These are phyloP conservation scores for Paraurostyla sp. DNA, from an alignment of 73 alveolate species.

Conservation along the genomic window DNA sequence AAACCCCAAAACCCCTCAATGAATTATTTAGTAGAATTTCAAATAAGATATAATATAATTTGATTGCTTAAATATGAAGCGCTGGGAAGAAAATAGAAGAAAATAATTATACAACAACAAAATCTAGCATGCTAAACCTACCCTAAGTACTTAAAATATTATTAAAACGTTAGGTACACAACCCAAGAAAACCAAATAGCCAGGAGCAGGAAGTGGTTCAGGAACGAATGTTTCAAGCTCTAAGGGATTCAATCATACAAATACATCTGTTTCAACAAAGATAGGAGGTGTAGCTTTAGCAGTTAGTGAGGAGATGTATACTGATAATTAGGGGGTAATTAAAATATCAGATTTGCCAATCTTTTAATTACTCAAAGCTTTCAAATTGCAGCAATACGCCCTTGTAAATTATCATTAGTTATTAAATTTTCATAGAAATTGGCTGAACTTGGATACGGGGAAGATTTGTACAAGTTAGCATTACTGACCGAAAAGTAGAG, in stretches of 20 bases:
- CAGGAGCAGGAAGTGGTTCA: not conserved
- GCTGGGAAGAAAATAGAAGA: slow-evolving; percentile 53
- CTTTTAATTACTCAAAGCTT: slow-evolving; percentile 65
- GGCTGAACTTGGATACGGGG: slow-evolving; percentile 76
- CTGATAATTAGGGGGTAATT: slow-evolving; percentile 10
- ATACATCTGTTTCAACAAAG: slow-evolving; percentile 22
- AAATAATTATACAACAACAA: not conserved
- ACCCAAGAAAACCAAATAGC: slow-evolving; percentile 11
- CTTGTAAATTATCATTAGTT: not conserved
- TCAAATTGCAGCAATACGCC: slow-evolving; percentile 75
- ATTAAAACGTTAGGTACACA: not conserved
- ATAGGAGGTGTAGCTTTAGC: slow-evolving; percentile 41
- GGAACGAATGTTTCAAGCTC: slow-evolving; percentile 18
- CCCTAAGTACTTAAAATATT: slow-evolving; percentile 1
- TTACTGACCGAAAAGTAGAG: slow-evolving; percentile 47
- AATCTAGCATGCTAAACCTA: slow-evolving; percentile 45
- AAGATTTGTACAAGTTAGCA: slow-evolving; percentile 74
- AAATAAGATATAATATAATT: not conserved
- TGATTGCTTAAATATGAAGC: slow-evolving; percentile 26
- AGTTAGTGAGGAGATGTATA: slow-evolving; percentile 38
- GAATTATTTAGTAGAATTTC: too few relatives aligned
- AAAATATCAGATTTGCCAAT: slow-evolving; percentile 64
- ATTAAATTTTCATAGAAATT: slow-evolving; percentile 11
- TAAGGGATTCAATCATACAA: slow-evolving; percentile 21
- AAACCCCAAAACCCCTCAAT: too few relatives aligned